A percentile compares a stretch with the other conserved stretches of the same genome.
Evolutionary conservation across 306 rosid species (phyloP).

Genomic region (Quercus mongolica): DNA sequence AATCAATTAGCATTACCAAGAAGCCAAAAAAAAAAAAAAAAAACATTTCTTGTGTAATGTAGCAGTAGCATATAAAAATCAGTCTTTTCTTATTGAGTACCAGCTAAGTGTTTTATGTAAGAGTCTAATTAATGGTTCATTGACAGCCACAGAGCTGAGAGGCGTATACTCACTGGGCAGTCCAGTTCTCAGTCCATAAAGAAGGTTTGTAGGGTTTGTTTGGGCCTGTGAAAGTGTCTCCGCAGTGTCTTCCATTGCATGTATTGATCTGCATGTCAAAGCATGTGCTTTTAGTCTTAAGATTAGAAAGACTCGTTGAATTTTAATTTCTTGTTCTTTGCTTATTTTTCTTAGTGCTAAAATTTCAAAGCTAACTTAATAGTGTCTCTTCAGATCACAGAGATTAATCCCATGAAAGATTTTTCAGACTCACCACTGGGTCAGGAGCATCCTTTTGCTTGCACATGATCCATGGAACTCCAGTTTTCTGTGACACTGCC

Average conservation of each 20-base stretch:
- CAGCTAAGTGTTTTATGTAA: not conserved
- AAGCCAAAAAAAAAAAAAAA: not conserved
- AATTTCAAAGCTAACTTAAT: not conserved
- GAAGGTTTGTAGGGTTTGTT: slow-evolving; percentile 81
- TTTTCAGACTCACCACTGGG: slow-evolving; percentile 58
- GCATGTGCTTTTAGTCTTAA: not conserved
- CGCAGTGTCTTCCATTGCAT: slow-evolving; percentile 99
- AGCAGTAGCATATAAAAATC: too few species aligned
- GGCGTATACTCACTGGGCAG: slow-evolving; percentile 69
- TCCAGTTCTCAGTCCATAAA: slow-evolving; percentile 97
- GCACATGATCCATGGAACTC: slow-evolving; percentile 98
- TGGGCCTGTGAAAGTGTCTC: slow-evolving; percentile 89
- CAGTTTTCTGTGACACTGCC: slow-evolving; percentile 43
- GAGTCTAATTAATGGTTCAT: not conserved
- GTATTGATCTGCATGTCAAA: slow-evolving; percentile 61
- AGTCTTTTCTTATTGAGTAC: not conserved
- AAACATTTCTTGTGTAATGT: not conserved
- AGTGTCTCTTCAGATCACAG: not conserved
- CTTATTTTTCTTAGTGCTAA: not conserved
- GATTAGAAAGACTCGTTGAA: not conserved
- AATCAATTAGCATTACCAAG: not conserved
- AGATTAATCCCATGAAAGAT: not conserved
- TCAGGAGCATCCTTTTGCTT: slow-evolving; percentile 92
- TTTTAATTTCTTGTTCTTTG: not conserved
- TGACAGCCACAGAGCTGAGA: not conserved